A percentile compares a stretch with the other conserved stretches of the same genome.
phyloP scores from a whole-genome alignment of 2,329 filamentous ascomycete species.

The Pleoardoris graminearum region DNA sequence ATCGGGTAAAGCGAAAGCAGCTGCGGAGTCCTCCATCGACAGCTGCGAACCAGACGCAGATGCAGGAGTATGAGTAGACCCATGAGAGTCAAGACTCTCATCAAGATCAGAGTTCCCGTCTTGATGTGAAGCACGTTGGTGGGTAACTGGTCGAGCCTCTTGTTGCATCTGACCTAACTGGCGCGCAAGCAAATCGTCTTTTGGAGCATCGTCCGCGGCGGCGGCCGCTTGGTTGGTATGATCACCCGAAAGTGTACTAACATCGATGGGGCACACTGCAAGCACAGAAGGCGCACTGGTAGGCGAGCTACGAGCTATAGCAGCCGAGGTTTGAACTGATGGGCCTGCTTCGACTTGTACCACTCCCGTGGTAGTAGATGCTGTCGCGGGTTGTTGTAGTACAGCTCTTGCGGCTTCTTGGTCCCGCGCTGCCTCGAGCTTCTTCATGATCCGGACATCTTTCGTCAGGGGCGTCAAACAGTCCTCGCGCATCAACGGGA shows the following conservation, averaged over 20 bases:
- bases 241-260: not conserved
- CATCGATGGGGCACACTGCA: not conserved
- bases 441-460: not conserved
- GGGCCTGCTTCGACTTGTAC: too few relatives aligned
- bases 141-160: too few relatives aligned
- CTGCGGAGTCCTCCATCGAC: not conserved
- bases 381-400: not conserved
- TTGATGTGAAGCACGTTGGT: not conserved
- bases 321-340: too few relatives aligned
- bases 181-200: conserved; percentile 3
- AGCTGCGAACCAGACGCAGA: not conserved
- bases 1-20: not conserved
- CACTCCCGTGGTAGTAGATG: not conserved
- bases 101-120: not conserved
- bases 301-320: too few relatives aligned
- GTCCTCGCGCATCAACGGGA: not conserved
- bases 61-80: not conserved
- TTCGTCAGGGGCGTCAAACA: not conserved
- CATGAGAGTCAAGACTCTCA: not conserved
- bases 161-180: conserved; percentile 7
- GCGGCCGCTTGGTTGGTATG: too few relatives aligned
- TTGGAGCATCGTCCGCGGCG: not conserved
- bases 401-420: too few relatives aligned
- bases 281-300: not conserved
- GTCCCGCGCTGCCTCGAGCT: too few relatives aligned